Evolutionary conservation across 2,329 filamentous ascomycete genomes (phyloP), one percentile per base, ranked within the genome.

Genomic region (Phyllosticta capitalensis): DNA sequence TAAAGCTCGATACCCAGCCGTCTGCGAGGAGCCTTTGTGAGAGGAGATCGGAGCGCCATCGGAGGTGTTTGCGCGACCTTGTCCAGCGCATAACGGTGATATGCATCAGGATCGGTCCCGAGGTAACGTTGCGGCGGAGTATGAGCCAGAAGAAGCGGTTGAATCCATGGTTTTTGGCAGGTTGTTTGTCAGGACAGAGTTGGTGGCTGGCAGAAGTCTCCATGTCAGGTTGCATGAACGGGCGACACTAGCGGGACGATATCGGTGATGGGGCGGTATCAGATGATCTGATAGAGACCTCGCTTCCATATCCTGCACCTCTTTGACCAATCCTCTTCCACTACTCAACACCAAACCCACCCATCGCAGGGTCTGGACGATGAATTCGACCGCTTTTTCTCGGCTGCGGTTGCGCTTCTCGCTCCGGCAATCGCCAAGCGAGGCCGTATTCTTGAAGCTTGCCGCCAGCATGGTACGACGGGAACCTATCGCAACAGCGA

Each of bases 201-300:
- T 38, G 6, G 30, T 49, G 33, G 48, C 33, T 20, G 24, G 45
- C 9, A 17, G 38, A 30, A 21, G 3, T 9, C 14, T 12, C 3
- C 5, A 28, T 24, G 38, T 14, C 48, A 51, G n/a, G 20, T 30
- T 52, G 50, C 48, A 56, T 52, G 38, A 20, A n/a, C n/a, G n/a
- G n/a, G n/a, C n/a, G n/a, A n/a, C n/a, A 52, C 9, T 38, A 19
- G 38, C 9, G 14, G 48, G 51, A 58, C 56, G 56, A 58, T 58
- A 54, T 58, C 56, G 56, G 56, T 49, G 56, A 58, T 54, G 51
- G 33, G 20, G 52, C 53, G 50, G 52, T 58, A 58, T 58, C 56
- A 58, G 56, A 58, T 58, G 56, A 58, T 58, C 56, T 54, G 28
- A 58, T 58, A 24, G 54, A 30, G 48, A 53, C 21, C 1, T 30